Conservation (phyloP, 2,329 filamentous ascomycete genomes). For the Aspergillus uvarum region DNA sequence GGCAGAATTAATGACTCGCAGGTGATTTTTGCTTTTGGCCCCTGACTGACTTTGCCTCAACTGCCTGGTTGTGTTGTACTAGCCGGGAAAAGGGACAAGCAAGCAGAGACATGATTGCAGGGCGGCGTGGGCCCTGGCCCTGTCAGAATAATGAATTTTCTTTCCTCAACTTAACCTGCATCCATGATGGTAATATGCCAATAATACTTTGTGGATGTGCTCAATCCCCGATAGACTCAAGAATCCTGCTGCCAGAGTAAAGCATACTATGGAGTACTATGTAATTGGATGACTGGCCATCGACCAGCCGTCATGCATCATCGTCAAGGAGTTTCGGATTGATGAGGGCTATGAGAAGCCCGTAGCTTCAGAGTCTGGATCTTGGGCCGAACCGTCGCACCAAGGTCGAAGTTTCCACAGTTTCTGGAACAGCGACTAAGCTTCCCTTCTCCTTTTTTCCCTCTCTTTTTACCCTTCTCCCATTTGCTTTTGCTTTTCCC, state of each 20-base stretch:
- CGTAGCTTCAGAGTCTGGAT: constrained; percentile 20
- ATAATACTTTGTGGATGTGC: not conserved
- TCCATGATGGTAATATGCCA: not conserved
- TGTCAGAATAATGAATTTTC: constrained; percentile 9
- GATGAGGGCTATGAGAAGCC: constrained; percentile 16
- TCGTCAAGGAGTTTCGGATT: constrained; percentile 21
- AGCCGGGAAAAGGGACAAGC: not conserved
- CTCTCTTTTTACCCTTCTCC: constrained; percentile 2
- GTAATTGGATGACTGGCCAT: constrained; percentile 5
- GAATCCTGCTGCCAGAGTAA: too few relatives aligned
- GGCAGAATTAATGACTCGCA: constrained; percentile 14
- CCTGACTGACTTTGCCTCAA: not conserved
- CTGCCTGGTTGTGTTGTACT: not conserved
- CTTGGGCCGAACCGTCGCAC: constrained; percentile 21
- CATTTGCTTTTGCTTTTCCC: constrained; percentile 6
- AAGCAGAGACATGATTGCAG: constrained; percentile 15
- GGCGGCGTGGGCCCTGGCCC: constrained; percentile 14
- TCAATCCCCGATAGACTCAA: not conserved
- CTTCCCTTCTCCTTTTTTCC: constrained; percentile 14
- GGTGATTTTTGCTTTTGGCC: constrained; percentile 4
- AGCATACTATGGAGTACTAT: too few relatives aligned
- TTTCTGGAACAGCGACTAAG: constrained; percentile 22
- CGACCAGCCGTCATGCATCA: constrained; percentile 9
- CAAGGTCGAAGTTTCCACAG: constrained; percentile 17
- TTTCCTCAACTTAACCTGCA: constrained; percentile 3